Conservation (phyloP, 345 rosid species). For the Hibiscus trionum region DNA sequence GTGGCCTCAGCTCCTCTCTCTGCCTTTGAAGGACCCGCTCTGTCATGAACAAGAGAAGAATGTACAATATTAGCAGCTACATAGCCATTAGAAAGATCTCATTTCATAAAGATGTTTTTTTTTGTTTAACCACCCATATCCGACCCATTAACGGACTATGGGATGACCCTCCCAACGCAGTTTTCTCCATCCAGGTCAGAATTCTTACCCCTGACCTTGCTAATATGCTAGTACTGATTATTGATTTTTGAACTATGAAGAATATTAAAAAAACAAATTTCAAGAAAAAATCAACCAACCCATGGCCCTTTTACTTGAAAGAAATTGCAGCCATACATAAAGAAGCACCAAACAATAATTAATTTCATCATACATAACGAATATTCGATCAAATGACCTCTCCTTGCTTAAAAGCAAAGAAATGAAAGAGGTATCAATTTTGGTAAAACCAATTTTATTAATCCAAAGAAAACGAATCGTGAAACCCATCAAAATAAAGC, state of each 20-base stretch:
- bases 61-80: not conserved
- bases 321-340: not conserved
- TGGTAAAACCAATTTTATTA: not conserved
- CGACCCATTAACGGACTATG: too few species aligned
- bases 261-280: not conserved
- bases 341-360: not conserved
- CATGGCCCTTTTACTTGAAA: not conserved
- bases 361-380: not conserved
- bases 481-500: not conserved
- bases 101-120: not conserved
- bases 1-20: constrained; percentile 12
- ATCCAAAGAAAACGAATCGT: not conserved
- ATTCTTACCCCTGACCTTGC: not conserved
- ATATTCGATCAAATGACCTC: not conserved
- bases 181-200: too few species aligned
- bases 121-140: too few species aligned
- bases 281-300: not conserved
- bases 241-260: not conserved
- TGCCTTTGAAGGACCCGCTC: constrained; percentile 16
- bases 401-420: constrained; percentile 7
- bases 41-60: not conserved
- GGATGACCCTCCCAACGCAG: too few species aligned
- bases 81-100: not conserved
- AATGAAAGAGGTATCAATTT: not conserved
- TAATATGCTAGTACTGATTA: not conserved